Conservation (phyloP, 306 rosid genomes). For the Rosa chinensis region DNA sequence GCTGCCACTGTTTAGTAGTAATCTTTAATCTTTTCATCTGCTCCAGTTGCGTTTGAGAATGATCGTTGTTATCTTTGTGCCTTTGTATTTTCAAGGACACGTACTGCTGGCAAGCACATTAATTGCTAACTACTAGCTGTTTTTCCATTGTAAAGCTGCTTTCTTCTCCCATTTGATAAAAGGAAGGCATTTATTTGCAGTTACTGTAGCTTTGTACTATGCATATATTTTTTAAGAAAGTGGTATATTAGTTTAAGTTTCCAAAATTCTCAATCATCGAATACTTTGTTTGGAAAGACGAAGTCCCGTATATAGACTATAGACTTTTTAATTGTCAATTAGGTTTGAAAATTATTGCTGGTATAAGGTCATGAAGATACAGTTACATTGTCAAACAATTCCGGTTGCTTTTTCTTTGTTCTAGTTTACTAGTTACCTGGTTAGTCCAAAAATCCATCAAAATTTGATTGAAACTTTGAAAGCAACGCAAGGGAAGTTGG, state of each 20-base stretch:
- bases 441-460: neutral
- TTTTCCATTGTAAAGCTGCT: conserved; percentile 18
- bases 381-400: neutral
- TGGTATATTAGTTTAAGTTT: neutral
- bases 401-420: neutral
- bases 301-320: neutral
- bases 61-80: conserved; percentile 18
- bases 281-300: neutral
- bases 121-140: neutral
- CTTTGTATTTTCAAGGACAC: conserved; percentile 17
- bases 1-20: conserved; percentile 21
- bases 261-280: neutral
- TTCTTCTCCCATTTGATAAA: conserved; percentile 17
- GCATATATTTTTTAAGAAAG: neutral
- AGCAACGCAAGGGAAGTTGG: neutral
- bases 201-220: neutral
- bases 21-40: conserved; percentile 29
- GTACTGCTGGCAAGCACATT: conserved; percentile 22
- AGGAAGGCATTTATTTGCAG: neutral
- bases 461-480: neutral
- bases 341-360: neutral
- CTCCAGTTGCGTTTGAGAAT: conserved; percentile 23
- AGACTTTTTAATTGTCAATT: neutral
- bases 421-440: neutral
- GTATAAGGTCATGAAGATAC: neutral